These are phyloP conservation scores for Schoenoplectus tabernaemontani DNA, from an alignment of 202 grass and related monocot genomes.

Conservation along the genomic window DNA sequence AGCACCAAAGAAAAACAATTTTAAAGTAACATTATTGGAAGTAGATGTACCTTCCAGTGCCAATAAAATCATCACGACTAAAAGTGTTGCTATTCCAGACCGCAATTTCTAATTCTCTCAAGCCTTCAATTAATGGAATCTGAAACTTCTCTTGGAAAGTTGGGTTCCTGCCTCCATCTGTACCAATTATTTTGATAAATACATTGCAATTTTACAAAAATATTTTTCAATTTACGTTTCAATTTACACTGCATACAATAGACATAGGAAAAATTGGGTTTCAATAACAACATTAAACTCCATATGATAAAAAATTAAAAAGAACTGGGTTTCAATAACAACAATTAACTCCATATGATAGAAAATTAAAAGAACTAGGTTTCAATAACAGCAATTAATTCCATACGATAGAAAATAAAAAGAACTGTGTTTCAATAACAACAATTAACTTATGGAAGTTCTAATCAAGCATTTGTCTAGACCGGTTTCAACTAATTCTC, in stretches of 20 bases:
- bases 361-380: no score
- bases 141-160: conserved; percentile 75
- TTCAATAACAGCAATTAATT: no score
- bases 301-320: no score
- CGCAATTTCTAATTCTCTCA: conserved; percentile 49
- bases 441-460: background rate
- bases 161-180: conserved; percentile 75
- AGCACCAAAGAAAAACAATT: background rate
- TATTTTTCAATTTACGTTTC: background rate
- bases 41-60: conserved; percentile 57
- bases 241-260: no score
- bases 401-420: no score
- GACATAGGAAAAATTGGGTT: no score
- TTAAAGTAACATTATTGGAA: no score
- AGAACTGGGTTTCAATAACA: no score
- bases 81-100: conserved; percentile 90
- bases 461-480: background rate
- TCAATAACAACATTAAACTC: no score
- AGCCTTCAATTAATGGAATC: conserved; percentile 70
- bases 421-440: no score
- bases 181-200: conserved; percentile 2
- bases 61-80: conserved; percentile 62
- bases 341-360: no score
- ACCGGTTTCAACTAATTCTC: background rate
- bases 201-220: background rate